Base-by-base conservation (phyloP, 352 stramenopile species). In the Pythium utonaiense region DNA sequence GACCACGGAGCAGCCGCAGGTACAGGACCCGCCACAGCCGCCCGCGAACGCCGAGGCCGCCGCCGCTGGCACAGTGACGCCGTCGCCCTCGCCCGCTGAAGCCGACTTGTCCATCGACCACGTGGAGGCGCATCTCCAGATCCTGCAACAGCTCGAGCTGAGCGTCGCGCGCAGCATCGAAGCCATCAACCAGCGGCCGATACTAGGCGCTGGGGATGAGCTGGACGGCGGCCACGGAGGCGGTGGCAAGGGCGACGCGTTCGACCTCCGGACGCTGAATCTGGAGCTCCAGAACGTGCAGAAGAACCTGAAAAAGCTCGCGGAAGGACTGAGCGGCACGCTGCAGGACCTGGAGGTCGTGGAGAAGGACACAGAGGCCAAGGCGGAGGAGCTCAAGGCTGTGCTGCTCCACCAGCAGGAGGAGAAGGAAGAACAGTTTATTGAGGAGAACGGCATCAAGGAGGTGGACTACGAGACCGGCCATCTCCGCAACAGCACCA, bases 381-480 rank as follows among this genome's bases (percentile, higher is more conserved):
- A 93, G 61, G 81, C 79, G n/a, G 85, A 95, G 64, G 76, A 92
- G 48, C 71, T 95, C 12, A 57, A 86, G 47, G 76, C 88, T 10
- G 86, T 95, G 27, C 61, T 95, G 12, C 70, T 83, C 44, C 77
- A 91, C 27, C 81, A 95, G 57, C 76, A 87, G 54, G 81, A 89
- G 52, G 83, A 93, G 22, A 70, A 90, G 34, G 71, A 89, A 28
- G 81, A 91, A 53, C 75, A 93, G 42, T 82, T 91, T 31, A 75
- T 95, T 6, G 78, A 92, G 54, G 79, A 88, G 40, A 77, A 90
- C n/a, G 85, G 81, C 1, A 86, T 89, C 31, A 82, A 92, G 53
- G 74, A 83, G 21, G 71, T 95, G 17, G 85, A 95, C 57, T 95
- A 95, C 42, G 85, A 95, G 63, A 91, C 85, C 12, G 85, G 85